Percentiles rank a stretch among this genome's conserved stretches.
These are phyloP conservation scores for Dactylellina haptotyla DNA, from an alignment of 2,329 filamentous ascomycete species.

Conservation along the genomic window DNA sequence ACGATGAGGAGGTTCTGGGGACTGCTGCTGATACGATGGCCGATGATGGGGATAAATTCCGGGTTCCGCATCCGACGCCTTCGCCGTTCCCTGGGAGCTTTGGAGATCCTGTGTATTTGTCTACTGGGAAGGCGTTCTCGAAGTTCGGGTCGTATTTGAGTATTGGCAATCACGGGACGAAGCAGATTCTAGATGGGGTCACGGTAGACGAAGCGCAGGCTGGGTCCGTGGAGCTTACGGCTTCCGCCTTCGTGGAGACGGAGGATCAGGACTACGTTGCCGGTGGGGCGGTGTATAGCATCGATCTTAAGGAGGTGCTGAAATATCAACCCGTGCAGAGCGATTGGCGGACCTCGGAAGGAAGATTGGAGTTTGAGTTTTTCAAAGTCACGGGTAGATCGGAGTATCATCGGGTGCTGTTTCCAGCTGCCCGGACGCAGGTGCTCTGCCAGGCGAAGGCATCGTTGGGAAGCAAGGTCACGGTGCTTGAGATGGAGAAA, in stretches of 20 bases:
- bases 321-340: not conserved
- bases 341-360: not conserved
- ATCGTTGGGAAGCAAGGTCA: not conserved
- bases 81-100: constrained; percentile 49
- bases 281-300: constrained; percentile 46
- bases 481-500: not conserved
- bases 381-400: constrained; percentile 14
- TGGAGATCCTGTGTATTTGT: constrained; percentile 53
- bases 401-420: not conserved
- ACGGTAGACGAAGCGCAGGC: constrained; percentile 4
- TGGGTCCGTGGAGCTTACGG: constrained; percentile 28
- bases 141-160: constrained; percentile 56
- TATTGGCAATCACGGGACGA: constrained; percentile 39
- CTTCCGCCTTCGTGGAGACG: constrained; percentile 44
- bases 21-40: not conserved
- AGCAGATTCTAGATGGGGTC: constrained; percentile 9
- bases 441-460: not conserved
- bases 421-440: not conserved
- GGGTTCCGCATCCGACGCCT: constrained; percentile 32
- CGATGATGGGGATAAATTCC: constrained; percentile 26
- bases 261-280: constrained; percentile 54
- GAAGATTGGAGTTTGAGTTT: not conserved
- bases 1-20: not conserved
- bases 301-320: constrained; percentile 35
- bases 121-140: constrained; percentile 56